phyloP scores from a whole-genome alignment of 2,329 filamentous ascomycete genomes.

The Cucurbitaria berberidis region DNA sequence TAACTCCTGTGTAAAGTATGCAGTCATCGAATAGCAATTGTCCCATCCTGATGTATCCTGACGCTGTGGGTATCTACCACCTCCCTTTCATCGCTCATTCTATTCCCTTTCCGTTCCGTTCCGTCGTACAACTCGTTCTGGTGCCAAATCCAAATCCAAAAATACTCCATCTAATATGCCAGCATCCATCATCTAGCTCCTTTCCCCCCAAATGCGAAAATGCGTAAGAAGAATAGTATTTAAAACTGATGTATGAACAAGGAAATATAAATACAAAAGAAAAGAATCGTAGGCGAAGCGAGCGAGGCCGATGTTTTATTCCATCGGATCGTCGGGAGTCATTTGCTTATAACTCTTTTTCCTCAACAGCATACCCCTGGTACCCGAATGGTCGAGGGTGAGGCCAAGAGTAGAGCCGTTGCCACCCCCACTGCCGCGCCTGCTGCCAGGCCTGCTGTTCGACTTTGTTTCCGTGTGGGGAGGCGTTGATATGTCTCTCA shows the following conservation, averaged over 20 bases:
- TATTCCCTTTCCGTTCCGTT: too few relatives aligned
- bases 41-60: too few relatives aligned
- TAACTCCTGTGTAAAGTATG: too few relatives aligned
- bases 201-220: neutral
- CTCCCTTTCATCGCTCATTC: too few relatives aligned
- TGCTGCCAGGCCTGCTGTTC: slow-evolving; percentile 18
- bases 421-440: slow-evolving; percentile 28
- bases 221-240: neutral
- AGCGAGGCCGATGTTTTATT: neutral
- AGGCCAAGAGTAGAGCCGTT: slow-evolving; percentile 17
- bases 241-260: neutral
- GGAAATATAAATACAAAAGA: neutral
- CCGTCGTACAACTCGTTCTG: neutral
- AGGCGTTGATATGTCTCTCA: neutral
- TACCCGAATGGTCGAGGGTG: slow-evolving; percentile 38
- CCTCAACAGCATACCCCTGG: slow-evolving; percentile 40
- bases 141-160: neutral
- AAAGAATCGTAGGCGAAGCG: neutral
- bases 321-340: neutral
- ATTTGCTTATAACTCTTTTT: slow-evolving; percentile 20
- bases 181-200: neutral
- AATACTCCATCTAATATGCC: neutral
- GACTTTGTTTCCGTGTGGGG: neutral
- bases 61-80: too few relatives aligned
- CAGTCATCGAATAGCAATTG: too few relatives aligned